Evolutionary conservation across 2,329 filamentous ascomycete genomes (phyloP), one percentile per base, ranked within the genome.

Genomic region (Diaporthe destruens): DNA sequence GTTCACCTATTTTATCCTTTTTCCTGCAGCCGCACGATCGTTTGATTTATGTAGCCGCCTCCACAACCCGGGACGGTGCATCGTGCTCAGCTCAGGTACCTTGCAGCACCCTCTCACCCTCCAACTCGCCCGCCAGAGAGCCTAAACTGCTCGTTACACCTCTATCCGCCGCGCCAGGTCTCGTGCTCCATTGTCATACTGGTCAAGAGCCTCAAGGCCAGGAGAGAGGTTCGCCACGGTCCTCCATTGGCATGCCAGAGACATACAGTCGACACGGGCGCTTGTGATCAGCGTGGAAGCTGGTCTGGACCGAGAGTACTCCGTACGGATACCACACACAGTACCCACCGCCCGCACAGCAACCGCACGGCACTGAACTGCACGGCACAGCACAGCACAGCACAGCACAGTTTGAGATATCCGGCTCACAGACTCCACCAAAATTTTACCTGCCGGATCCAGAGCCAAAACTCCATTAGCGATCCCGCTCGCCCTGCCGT

Each of bases 1-100:
- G 36, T 67, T 71, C 25, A 12, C 53, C 44, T 66, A 20, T 34
- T 68, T 65, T 69, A 42, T 25, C 39, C 69, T 39, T 54, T 71
- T 55, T 16, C 47, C 67, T 72, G 69, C 69, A 74, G 72, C 59
- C 51, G 59, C 59, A 74, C 70, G 55, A 63, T 71, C 73, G 66
- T 56, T 56, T 73, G 69, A 53, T 53, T 76, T 78, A 53, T 53
- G 76, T 78, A 80, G 72, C 72, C 59, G 72, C 72, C 72, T 71
- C 71, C 72, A 74, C 71, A 72, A 56, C 51, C 68, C 68, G 68
- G 32, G 23, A 69, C 44, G 59, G 66, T 68, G 70, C 68, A 39
- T 57, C 65, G 59, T 56, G 53, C 59, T 36, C 44, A 66, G 65
- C 65, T 70, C 70, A 55, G 59, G 66, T 71, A 71, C 67, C 69